phyloP scores from a whole-genome alignment of 495 filamentous ascomycete genomes.

The Hypoxylon subgilvum region DNA sequence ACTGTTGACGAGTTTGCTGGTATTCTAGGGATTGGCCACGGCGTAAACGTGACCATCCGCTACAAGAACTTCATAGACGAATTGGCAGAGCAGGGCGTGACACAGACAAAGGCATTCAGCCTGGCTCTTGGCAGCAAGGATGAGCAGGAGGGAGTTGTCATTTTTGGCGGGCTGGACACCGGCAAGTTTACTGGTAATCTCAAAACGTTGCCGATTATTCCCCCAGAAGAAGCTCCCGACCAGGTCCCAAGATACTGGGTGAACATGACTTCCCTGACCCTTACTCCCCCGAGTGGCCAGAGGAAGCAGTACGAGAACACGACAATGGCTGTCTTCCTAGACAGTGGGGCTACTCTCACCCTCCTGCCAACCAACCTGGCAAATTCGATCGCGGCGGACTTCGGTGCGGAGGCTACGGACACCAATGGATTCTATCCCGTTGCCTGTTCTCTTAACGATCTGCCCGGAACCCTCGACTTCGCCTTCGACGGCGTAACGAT shows the following conservation, averaged over 20 bases:
- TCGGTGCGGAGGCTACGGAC: slow-evolving; percentile 62
- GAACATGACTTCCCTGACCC: slow-evolving; percentile 64
- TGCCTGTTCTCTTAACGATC: slow-evolving; percentile 69
- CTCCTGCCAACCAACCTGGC: slow-evolving; percentile 76
- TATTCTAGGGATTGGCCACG: slow-evolving; percentile 56
- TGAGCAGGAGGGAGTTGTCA: slow-evolving; percentile 69
- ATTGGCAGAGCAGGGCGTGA: slow-evolving; percentile 48
- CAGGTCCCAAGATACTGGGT: slow-evolving; percentile 60
- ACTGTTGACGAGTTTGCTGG: slow-evolving; percentile 53
- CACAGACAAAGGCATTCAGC: slow-evolving; percentile 54
- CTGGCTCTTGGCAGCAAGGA: slow-evolving; percentile 56
- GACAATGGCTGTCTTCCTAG: slow-evolving; percentile 73
- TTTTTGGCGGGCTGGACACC: slow-evolving; percentile 92
- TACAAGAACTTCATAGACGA: slow-evolving; percentile 57
- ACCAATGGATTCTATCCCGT: slow-evolving; percentile 67
- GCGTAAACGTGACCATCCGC: slow-evolving; percentile 46
- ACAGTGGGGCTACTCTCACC: slow-evolving; percentile 88
- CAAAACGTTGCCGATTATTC: slow-evolving; percentile 68
- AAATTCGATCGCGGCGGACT: slow-evolving; percentile 64
- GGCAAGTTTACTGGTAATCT: slow-evolving; percentile 79
- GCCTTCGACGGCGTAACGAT: slow-evolving; percentile 73
- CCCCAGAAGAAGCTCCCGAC: slow-evolving; percentile 51
- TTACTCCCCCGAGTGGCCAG: slow-evolving; percentile 55
- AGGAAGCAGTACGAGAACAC: slow-evolving; percentile 54
- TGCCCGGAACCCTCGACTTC: slow-evolving; percentile 73